Evolutionary conservation across 2,329 filamentous ascomycete genomes (phyloP).

Genomic region (Colletotrichum aenigma): DNA sequence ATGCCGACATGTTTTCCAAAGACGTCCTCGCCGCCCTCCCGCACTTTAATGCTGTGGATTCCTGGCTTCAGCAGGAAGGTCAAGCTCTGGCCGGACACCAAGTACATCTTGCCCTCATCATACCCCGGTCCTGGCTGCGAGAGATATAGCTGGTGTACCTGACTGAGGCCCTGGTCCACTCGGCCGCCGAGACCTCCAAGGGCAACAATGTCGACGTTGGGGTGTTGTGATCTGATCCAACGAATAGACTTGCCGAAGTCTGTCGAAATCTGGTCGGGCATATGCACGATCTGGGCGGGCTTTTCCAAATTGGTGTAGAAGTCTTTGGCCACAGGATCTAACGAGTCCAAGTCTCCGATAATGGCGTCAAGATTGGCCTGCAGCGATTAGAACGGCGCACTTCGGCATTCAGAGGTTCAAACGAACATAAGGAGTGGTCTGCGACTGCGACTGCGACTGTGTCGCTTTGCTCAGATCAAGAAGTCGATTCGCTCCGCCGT

Average conservation of each 20-base stretch:
- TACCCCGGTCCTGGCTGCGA: slow-evolving; percentile 59
- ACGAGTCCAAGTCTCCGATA: slow-evolving; percentile 90
- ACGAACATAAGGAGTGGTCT: neutral
- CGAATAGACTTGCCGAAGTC: slow-evolving; percentile 86
- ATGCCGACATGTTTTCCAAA: slow-evolving; percentile 87
- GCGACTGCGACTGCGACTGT: neutral
- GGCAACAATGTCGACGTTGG: slow-evolving; percentile 69
- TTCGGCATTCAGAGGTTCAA: neutral
- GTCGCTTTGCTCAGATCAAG: slow-evolving; percentile 36
- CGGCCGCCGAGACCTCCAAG: slow-evolving; percentile 87
- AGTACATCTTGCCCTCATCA: slow-evolving; percentile 66
- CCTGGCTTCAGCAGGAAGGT: slow-evolving; percentile 80
- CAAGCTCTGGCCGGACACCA: slow-evolving; percentile 81
- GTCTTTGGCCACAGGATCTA: slow-evolving; percentile 63
- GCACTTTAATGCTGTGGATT: slow-evolving; percentile 70
- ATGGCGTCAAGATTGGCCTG: slow-evolving; percentile 72
- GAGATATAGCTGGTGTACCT: slow-evolving; percentile 82
- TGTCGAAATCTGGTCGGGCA: slow-evolving; percentile 84
- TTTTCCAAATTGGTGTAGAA: slow-evolving; percentile 65
- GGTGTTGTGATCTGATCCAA: slow-evolving; percentile 52
- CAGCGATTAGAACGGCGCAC: neutral
- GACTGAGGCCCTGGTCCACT: slow-evolving; percentile 89
- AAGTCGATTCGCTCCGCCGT: slow-evolving; percentile 88
- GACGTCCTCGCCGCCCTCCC: slow-evolving; percentile 50
- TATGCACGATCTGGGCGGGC: slow-evolving; percentile 66